Evolutionary conservation across 192 early-diverging fungal genomes (phyloP), one percentile per base, ranked within the genome.

Genomic region (Linnemannia exigua): DNA sequence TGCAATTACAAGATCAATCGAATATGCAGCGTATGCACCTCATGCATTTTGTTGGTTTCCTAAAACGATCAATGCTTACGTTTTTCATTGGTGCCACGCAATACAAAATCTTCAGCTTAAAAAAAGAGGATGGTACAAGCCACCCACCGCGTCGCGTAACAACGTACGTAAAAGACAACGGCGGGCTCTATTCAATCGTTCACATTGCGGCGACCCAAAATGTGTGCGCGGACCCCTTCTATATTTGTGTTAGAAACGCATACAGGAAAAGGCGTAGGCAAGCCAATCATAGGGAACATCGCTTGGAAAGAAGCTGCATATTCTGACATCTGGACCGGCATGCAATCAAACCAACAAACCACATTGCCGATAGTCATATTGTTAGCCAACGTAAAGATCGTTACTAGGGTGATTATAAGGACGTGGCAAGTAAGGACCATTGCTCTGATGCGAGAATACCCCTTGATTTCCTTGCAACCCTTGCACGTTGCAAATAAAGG

Each of bases 21-120:
- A 61, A 61, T 61, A 69, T 69, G 36, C 67, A 69, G 67, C 36
- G 35, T 69, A 41, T 69, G 67, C 67, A 69, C 36, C 67, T 69
- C 36, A 69, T 69, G 67, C 67, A 69, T 61, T 69, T 69, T 69
- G 67, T 69, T 69, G 36, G 31, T 35, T 38, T 14, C 33, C 35
- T 69, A 69, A 37, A 69, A 69, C 67, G 67, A 69, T 37, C 67
- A 69, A 69, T 69, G 36, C 67, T 37, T 41, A 69, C 67, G 6
- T 14, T 20, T 37, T 69, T 69, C 67, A 69, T 11, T n/a, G n/a
- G n/a, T 69, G 67, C 15, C 36, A 69, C 67, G 5, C 5, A 61
- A 61, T 61, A 61, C 5, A 46, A 61, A 61, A 25, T 61, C 25
- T 61, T 61, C 17, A 17, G 54, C 20, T 61, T 61, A 61, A 61